Evolutionary conservation across 2,329 filamentous ascomycete species (phyloP).

Genomic region (Trichoderma cornu-damae): DNA sequence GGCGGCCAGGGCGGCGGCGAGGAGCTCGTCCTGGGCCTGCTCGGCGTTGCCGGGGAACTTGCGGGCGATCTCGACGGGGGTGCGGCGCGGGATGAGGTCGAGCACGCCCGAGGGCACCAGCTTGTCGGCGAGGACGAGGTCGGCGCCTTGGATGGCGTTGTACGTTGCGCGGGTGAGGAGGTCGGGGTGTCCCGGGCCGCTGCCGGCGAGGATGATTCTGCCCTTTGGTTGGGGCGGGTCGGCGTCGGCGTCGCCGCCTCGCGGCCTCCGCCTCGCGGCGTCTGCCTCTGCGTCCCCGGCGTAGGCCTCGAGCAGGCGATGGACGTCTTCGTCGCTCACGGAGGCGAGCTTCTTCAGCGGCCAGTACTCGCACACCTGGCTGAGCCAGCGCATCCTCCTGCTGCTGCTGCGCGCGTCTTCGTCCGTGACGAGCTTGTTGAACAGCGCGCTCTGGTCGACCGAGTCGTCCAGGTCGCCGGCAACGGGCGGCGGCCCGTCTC

Average conservation of each 20-base stretch:
- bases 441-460: constrained; percentile 68
- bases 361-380: constrained; percentile 99
- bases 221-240: constrained; percentile 42
- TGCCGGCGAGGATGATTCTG: constrained; percentile 81
- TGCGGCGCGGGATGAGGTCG: constrained; percentile 83
- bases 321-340: constrained; percentile 75
- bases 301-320: constrained; percentile 70
- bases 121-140: constrained; percentile 80
- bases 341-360: constrained; percentile 74
- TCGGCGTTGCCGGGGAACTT: constrained; percentile 99
- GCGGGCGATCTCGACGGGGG: constrained; percentile 83
- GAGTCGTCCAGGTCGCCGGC: constrained; percentile 51
- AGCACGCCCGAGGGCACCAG: constrained; percentile 80
- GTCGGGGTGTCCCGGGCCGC: constrained; percentile 87
- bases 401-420: constrained; percentile 72
- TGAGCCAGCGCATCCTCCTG: constrained; percentile 83
- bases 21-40: constrained; percentile 82
- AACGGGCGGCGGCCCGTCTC: constrained; percentile 38
- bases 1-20: constrained; percentile 69
- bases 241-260: constrained; percentile 21
- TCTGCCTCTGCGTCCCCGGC: constrained; percentile 28
- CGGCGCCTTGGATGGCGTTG: constrained; percentile 68
- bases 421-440: constrained; percentile 76
- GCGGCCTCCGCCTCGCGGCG: neutral
- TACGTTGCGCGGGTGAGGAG: constrained; percentile 79